Evolutionary conservation across 768 basidiomycete species (phyloP).

Genomic region (Neoboletus subvelutipes): DNA sequence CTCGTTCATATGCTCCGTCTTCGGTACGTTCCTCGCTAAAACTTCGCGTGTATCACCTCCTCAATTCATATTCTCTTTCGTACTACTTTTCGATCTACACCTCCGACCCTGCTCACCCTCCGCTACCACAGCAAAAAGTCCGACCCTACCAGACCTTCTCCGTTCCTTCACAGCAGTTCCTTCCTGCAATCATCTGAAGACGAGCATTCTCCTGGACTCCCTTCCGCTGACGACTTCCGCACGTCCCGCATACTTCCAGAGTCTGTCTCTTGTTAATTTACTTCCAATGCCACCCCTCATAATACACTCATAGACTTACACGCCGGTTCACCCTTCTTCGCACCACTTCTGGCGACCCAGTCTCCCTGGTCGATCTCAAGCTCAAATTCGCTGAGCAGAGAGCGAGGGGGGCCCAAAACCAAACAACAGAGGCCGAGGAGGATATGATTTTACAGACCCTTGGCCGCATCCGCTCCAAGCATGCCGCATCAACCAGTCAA

Average conservation of each 20-base stretch:
- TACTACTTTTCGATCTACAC: conserved; percentile 23
- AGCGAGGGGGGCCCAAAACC: conserved; percentile 62
- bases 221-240: conserved; percentile 75
- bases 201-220: conserved; percentile 54
- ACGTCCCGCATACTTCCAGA: conserved; percentile 84
- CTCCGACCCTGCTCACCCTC: conserved; percentile 14
- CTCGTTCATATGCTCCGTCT: conserved; percentile 67
- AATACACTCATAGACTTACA: conserved; percentile 55
- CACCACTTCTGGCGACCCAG: conserved; percentile 61
- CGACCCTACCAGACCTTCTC: conserved; percentile 54
- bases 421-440: conserved; percentile 80
- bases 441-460: conserved; percentile 80
- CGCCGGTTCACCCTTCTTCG: conserved; percentile 82
- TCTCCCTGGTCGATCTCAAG: conserved; percentile 63
- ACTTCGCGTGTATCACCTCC: conserved; percentile 27
- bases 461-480: conserved; percentile 47
- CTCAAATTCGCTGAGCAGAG: conserved; percentile 74
- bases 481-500: conserved; percentile 21
- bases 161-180: conserved; percentile 35
- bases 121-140: conserved; percentile 67
- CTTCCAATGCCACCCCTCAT: conserved; percentile 9
- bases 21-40: conserved; percentile 56
- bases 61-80: conserved; percentile 24
- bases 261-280: conserved; percentile 46
- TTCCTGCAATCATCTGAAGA: conserved; percentile 35